Evolutionary conservation across 179 eudicot species (phyloP), one percentile per base, ranked within the genome.

Genomic region (Amaranthus tricolor): DNA sequence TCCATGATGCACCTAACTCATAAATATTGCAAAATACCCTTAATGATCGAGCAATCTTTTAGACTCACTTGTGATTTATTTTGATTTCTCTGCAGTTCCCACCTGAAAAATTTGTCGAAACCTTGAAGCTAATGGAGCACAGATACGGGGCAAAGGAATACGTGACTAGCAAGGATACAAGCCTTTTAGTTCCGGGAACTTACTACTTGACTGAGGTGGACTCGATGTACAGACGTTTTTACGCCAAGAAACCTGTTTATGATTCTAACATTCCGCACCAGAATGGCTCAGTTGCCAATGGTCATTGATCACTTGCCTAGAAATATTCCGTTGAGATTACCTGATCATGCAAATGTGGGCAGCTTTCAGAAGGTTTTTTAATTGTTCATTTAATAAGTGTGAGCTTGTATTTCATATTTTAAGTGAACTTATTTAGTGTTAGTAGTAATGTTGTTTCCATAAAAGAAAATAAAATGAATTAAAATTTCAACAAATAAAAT

Each of bases 161-260:
- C 24, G 94, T 89, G 70, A 96, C 99, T 7, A 91, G 83, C 89
- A 96, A 93, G 80, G 99, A 93, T 77, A 82, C 82, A 13, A 87
- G 84, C 81, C 97, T 91, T 78, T 82, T 96, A 31, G 81, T 89
- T 60, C 98, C 96, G 0, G 98, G 98, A 53, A 88, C 99, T 16
- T 96, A 89, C 83, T 96, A 89, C 82, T 88, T 96, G 76, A 93
- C 97, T 2, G 90, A 93, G 81, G 99, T 96, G 10, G 99, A 96
- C 72, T 85, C 97, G 31, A 86, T 73, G 89, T 93, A 96, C 84
- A 82, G 96, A 62, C 79, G 98, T 83, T 96, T 90, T 80, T 96
- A 96, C 48, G 81, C 89, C 54, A 88, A 85, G 91, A 95, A 93
- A 86, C 75, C 85, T 0, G 65, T 52, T 1, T 62, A 57, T 60